Evolutionary conservation across 306 rosid species (phyloP).

Genomic region (Pterocarpus macrocarpus): DNA sequence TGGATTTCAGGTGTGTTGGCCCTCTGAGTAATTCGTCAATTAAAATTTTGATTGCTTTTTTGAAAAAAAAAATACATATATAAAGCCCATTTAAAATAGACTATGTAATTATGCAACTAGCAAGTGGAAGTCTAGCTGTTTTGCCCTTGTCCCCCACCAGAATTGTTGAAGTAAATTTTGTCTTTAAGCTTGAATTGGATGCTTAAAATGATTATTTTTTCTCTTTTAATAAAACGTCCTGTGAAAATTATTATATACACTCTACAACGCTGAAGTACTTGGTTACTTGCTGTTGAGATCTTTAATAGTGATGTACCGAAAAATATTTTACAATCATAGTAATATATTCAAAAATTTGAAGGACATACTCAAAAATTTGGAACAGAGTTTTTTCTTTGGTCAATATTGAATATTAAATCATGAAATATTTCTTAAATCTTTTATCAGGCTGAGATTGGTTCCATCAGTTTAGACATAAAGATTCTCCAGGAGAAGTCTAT

Average conservation of each 20-base stretch:
- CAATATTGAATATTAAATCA: constrained; percentile 27
- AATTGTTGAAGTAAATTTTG: background rate
- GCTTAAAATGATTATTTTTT: background rate
- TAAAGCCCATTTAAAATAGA: background rate
- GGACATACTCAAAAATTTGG: constrained; percentile 4
- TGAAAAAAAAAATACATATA: background rate
- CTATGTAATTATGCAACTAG: background rate
- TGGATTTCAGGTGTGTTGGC: constrained; percentile 87
- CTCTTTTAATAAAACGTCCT: too few relatives aligned
- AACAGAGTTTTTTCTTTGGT: constrained; percentile 12
- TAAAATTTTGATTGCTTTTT: background rate
- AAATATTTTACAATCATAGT: constrained; percentile 21
- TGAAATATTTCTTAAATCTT: constrained; percentile 33
- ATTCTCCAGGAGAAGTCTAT: constrained; percentile 97
- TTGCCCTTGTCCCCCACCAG: background rate
- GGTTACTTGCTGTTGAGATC: constrained; percentile 13
- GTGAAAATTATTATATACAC: constrained; percentile 12
- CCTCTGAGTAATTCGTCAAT: constrained; percentile 37
- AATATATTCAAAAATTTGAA: constrained; percentile 27
- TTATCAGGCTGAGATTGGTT: constrained; percentile 89
- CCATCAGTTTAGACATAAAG: constrained; percentile 96
- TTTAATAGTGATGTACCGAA: constrained; percentile 3
- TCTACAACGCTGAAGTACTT: constrained; percentile 2
- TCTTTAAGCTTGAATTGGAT: constrained; percentile 34
- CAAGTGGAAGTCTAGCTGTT: background rate